Percentiles rank a stretch among this genome's conserved stretches.
These are phyloP conservation scores for Microcyclospora pomicola DNA, from an alignment of 2,329 filamentous ascomycete genomes.

Conservation along the genomic window DNA sequence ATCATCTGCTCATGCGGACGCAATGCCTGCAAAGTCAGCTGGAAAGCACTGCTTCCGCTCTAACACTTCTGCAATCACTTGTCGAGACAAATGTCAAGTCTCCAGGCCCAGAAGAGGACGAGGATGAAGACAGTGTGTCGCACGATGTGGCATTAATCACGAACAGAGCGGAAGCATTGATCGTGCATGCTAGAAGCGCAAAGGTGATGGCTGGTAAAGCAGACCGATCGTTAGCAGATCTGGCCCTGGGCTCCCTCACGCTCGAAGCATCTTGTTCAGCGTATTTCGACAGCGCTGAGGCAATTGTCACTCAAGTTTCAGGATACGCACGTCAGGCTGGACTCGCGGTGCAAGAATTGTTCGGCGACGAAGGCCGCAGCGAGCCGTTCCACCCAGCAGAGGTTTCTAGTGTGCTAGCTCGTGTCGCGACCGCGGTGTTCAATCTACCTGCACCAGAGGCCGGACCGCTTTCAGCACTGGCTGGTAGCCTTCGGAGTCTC, in stretches of 20 bases:
- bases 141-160: constrained; percentile 43
- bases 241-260: constrained; percentile 61
- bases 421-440: constrained; percentile 40
- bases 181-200: constrained; percentile 62
- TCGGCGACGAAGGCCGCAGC: constrained; percentile 57
- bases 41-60: constrained; percentile 58
- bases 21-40: constrained; percentile 66
- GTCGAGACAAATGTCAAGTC: constrained; percentile 51
- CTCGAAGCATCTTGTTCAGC: constrained; percentile 53
- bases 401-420: constrained; percentile 48
- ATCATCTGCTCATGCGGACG: constrained; percentile 65
- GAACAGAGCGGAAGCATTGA: constrained; percentile 56
- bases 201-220: constrained; percentile 76
- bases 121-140: constrained; percentile 46
- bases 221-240: constrained; percentile 60
- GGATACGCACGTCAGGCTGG: constrained; percentile 55
- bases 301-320: constrained; percentile 50
- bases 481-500: constrained; percentile 51
- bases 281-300: constrained; percentile 57
- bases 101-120: constrained; percentile 26
- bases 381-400: constrained; percentile 55
- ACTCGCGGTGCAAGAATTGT: constrained; percentile 47
- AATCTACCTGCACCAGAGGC: constrained; percentile 40
- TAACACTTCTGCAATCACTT: constrained; percentile 50
- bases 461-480: constrained; percentile 56